Evolutionary conservation across 2,329 filamentous ascomycete genomes (phyloP).

Genomic region (Claviceps cyperi): DNA sequence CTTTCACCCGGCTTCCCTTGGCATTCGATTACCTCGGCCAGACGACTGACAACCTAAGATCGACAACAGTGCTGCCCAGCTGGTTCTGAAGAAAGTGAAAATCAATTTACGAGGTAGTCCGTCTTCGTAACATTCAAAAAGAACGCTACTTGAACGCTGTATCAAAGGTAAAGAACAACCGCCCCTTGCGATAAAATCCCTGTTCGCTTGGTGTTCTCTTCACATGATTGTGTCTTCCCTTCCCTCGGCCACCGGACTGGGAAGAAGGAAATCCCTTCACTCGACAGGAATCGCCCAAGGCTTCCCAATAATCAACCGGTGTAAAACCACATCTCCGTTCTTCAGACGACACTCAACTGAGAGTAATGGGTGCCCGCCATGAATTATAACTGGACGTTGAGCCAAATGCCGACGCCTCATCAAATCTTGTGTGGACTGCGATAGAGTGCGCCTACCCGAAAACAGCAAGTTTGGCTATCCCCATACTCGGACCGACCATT

Average conservation of each 20-base stretch:
- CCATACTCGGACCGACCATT: not conserved
- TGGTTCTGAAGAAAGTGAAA: slow-evolving; percentile 11
- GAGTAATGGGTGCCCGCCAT: no score
- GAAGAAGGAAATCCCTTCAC: no score
- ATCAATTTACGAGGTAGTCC: not conserved
- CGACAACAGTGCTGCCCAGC: slow-evolving; percentile 9
- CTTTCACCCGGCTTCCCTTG: not conserved
- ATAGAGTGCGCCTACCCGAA: no score
- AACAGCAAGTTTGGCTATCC: not conserved
- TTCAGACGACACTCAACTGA: no score
- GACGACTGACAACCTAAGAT: not conserved
- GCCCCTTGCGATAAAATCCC: not conserved
- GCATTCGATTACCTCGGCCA: not conserved
- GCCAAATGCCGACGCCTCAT: no score
- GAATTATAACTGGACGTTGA: no score
- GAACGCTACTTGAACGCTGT: not conserved
- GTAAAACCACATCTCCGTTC: no score
- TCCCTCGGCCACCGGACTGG: no score
- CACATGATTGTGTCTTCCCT: no score
- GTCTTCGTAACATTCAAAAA: not conserved
- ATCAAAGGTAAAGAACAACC: not conserved
- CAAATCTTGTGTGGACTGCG: no score
- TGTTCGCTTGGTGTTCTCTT: not conserved
- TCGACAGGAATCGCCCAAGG: no score
- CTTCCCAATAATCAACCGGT: no score